Evolutionary conservation across 306 rosid genomes (phyloP).

Genomic region (Clitoria ternatea): DNA sequence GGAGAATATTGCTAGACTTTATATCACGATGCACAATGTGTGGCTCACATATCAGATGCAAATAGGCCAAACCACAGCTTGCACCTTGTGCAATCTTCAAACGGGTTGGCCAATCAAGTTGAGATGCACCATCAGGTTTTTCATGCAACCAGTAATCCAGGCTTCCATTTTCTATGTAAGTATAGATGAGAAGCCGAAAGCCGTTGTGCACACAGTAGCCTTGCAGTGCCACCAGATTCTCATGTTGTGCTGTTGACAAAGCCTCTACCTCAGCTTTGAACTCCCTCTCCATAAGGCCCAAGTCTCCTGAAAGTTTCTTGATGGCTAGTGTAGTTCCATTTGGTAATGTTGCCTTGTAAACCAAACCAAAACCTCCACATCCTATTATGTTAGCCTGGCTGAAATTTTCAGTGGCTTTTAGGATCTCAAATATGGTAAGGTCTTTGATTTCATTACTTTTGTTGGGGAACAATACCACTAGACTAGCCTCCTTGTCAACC

Average conservation of each 20-base stretch:
- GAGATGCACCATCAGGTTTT: conserved; percentile 69
- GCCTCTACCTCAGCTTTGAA: conserved; percentile 93
- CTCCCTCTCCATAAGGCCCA: conserved; percentile 94
- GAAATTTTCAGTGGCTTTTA: conserved; percentile 88
- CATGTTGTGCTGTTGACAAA: conserved; percentile 82
- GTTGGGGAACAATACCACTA: conserved; percentile 77
- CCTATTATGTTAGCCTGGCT: conserved; percentile 88
- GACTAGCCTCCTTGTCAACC: conserved; percentile 60
- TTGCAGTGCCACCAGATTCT: conserved; percentile 82
- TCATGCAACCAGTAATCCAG: conserved; percentile 95
- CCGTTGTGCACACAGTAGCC: conserved; percentile 86
- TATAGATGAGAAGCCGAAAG: conserved; percentile 70
- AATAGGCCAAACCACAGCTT: conserved; percentile 73
- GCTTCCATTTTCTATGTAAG: conserved; percentile 94
- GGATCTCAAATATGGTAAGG: conserved; percentile 69
- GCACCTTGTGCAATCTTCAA: conserved; percentile 67
- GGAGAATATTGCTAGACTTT: conserved; percentile 92
- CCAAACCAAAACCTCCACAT: conserved; percentile 96
- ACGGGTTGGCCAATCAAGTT: conserved; percentile 80
- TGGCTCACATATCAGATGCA: conserved; percentile 88
- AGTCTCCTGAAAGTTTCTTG: conserved; percentile 91
- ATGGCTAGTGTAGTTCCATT: conserved; percentile 74
- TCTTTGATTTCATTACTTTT: conserved; percentile 61
- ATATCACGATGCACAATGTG: conserved; percentile 95
- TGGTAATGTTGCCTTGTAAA: conserved; percentile 75